These are phyloP conservation scores for Trichosporon sp. DNA, from an alignment of 1,284 basidiomycete species.

Conservation along the genomic window DNA sequence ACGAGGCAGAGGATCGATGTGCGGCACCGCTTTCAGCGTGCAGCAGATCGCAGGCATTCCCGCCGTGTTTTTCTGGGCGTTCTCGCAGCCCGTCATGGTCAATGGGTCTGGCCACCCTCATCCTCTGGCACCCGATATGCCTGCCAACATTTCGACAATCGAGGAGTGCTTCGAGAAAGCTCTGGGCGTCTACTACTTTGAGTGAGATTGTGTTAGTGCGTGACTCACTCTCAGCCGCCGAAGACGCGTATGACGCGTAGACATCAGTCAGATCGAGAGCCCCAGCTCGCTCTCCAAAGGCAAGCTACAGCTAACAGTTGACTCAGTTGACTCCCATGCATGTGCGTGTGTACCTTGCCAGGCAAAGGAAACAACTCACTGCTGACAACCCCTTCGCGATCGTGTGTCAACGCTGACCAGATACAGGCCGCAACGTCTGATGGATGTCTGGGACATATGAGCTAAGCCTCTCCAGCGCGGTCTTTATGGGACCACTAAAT, in stretches of 20 bases:
- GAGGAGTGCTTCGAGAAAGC: background rate
- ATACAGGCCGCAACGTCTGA: background rate
- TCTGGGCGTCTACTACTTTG: background rate
- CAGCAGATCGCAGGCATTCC: background rate
- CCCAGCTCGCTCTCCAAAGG: no score
- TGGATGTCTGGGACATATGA: background rate
- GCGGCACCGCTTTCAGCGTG: background rate
- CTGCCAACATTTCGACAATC: background rate
- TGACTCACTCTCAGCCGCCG: background rate
- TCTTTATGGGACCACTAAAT: background rate
- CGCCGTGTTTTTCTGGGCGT: background rate
- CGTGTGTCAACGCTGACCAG: background rate
- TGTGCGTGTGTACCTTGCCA: background rate
- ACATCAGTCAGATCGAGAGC: background rate
- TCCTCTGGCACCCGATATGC: background rate
- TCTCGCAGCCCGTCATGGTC: conserved; percentile 2
- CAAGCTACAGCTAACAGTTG: no score
- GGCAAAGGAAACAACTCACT: background rate
- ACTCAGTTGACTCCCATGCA: background rate
- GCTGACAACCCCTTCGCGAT: background rate
- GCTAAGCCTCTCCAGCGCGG: background rate
- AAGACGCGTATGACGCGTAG: background rate
- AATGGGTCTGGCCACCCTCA: background rate
- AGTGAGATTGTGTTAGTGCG: background rate
- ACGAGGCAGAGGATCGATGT: background rate